A percentile compares a stretch with the other conserved stretches of the same genome.
Conservation (phyloP, 1,284 basidiomycete species). For the Malassezia globosa region DNA sequence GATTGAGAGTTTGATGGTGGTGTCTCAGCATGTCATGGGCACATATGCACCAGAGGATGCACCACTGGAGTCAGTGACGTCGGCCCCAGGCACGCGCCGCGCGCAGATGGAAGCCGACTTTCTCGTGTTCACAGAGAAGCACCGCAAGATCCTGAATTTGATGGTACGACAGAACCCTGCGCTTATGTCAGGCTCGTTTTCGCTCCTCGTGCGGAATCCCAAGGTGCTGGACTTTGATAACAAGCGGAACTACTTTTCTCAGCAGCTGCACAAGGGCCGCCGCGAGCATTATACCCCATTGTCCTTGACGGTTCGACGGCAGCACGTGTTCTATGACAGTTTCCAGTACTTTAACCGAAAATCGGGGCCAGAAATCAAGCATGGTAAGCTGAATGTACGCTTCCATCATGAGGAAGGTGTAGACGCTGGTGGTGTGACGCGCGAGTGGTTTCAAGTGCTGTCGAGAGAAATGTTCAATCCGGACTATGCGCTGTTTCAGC, state of each 20-base stretch:
- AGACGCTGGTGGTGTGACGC: constrained; percentile 92
- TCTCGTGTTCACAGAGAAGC: constrained; percentile 82
- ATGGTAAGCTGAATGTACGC: constrained; percentile 89
- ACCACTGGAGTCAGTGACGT: constrained; percentile 15
- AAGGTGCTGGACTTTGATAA: constrained; percentile 98
- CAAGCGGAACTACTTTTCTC: constrained; percentile 96
- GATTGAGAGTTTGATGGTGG: constrained; percentile 67
- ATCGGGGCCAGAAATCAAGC: constrained; percentile 90
- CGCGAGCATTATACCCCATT: constrained; percentile 72
- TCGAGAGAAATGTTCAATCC: constrained; percentile 99
- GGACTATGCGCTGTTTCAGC: constrained; percentile 96
- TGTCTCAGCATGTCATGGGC: constrained; percentile 68
- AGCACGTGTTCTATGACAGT: constrained; percentile 92
- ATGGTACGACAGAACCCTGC: constrained; percentile 98
- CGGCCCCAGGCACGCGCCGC: constrained; percentile 21
- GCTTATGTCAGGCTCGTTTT: constrained; percentile 95
- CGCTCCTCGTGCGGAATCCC: constrained; percentile 85
- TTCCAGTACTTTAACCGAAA: constrained; percentile 82
- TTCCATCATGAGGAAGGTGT: constrained; percentile 98
- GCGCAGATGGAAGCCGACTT: constrained; percentile 64
- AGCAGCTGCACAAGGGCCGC: constrained; percentile 73
- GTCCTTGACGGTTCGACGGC: constrained; percentile 80
- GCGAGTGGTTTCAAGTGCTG: constrained; percentile 97
- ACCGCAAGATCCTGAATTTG: constrained; percentile 85
- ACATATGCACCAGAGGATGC: constrained; percentile 1